Base-by-base conservation (phyloP, 2,329 filamentous ascomycete genomes). In the Apiospora rasikravindrae region DNA sequence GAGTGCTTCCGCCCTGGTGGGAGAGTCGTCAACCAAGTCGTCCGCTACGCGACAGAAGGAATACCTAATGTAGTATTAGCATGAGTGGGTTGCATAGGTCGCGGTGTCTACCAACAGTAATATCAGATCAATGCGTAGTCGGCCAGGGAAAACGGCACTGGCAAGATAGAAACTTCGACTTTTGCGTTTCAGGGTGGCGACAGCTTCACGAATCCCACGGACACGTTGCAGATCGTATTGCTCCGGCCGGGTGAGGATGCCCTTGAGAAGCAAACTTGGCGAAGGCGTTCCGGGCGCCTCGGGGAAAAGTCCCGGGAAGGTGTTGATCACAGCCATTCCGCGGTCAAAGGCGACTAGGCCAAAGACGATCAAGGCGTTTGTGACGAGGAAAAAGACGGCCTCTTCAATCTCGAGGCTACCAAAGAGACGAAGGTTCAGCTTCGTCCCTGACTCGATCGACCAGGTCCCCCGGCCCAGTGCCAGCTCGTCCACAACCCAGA, bases 91-190 rank as follows among this genome's bases (percentile, higher is more conserved):
- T 13, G 6, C 33, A 47, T 22, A 11, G 6, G 10, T 19, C 40
- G 22, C 4, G 13, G 19, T 40, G 37, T 6, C n/a, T 19, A 78
- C 86, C 79, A 78, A 89, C 82, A 94, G 82, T 1, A 93, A 81
- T 37, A 93, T 86, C 16, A 94, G 79, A 75, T 94, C 92, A 42
- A 92, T 90, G 6, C 92, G 87, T 10, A 94, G 82, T 33, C 90
- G 87, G 1, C 92, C 92, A 51, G 89, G 86, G 74, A 95, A 94
- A 0, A 90, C 88, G 0, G 90, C 88, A 74, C 91, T 93, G 0
- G 92, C 93, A 7, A 94, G 83, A 75, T 93, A 93, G 79, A 94
- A 94, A 76, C 91, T 94, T 67, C 92, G 87, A 75, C 92, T 94
- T 77, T 94, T 94, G 71, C 84, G 85, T 69, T 86, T 82, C 10